phyloP scores from a whole-genome alignment of 768 basidiomycete genomes.

The Tricholoma saponaceum region DNA sequence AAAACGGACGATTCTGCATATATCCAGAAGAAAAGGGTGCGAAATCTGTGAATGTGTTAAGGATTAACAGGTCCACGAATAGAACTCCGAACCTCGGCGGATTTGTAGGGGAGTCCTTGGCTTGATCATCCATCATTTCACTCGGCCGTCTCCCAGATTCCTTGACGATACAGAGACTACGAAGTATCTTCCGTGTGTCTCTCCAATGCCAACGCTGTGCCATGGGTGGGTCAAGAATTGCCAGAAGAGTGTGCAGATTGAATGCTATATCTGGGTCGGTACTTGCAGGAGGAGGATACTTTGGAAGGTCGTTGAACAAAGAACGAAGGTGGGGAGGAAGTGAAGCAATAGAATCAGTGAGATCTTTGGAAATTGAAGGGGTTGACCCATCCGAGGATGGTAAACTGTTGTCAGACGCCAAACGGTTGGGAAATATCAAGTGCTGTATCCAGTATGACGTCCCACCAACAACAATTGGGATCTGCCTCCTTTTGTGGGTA shows the following conservation, averaged over 20 bases:
- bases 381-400: background rate
- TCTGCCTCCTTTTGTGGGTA: constrained; percentile 52
- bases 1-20: constrained; percentile 67
- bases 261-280: constrained; percentile 54
- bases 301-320: constrained; percentile 57
- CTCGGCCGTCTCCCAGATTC: constrained; percentile 63
- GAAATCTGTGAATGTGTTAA: constrained; percentile 56
- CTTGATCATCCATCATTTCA: constrained; percentile 65
- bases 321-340: constrained; percentile 44
- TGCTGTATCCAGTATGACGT: constrained; percentile 99
- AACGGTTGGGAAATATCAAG: constrained; percentile 81
- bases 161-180: constrained; percentile 75
- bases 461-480: constrained; percentile 93
- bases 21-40: constrained; percentile 88
- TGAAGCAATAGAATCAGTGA: constrained; percentile 37
- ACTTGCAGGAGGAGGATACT: constrained; percentile 52
- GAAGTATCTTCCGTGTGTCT: constrained; percentile 86
- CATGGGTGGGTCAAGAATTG: constrained; percentile 63
- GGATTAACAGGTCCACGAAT: constrained; percentile 2
- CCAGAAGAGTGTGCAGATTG: constrained; percentile 62
- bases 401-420: constrained; percentile 32
- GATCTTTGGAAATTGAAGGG: constrained; percentile 25
- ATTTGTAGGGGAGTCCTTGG: constrained; percentile 27
- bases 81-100: constrained; percentile 46
- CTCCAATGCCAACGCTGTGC: constrained; percentile 94